phyloP scores from a whole-genome alignment of 805 yeast genomes.

The Schwanniomyces yamadae region DNA sequence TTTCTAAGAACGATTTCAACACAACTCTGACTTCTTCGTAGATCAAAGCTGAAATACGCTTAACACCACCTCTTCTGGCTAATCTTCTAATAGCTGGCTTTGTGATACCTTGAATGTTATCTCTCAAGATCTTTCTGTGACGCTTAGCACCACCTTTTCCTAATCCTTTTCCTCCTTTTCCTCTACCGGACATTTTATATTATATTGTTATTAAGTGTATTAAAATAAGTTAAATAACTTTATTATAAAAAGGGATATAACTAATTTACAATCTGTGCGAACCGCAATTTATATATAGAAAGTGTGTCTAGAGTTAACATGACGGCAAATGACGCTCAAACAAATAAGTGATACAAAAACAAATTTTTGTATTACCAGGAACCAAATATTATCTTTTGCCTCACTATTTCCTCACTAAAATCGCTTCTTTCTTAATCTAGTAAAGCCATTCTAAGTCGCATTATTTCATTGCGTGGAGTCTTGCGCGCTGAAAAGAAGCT shows the following conservation, averaged over 20 bases:
- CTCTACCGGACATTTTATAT: constrained; percentile 91
- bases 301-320: constrained; percentile 1
- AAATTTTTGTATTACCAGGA: constrained; percentile 8
- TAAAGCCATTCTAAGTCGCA: background rate
- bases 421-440: background rate
- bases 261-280: no score
- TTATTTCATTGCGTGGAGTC: background rate
- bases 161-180: constrained; percentile 99
- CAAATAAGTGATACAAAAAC: constrained; percentile 8
- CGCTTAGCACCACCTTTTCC: constrained; percentile 99
- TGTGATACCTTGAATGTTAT: constrained; percentile 99
- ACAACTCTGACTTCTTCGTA: constrained; percentile 99
- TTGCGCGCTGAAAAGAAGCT: background rate
- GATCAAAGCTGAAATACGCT: constrained; percentile 98
- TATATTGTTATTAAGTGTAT: no score
- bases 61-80: constrained; percentile 99
- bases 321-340: constrained; percentile 1
- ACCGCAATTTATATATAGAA: constrained; percentile 3
- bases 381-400: background rate
- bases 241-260: no score
- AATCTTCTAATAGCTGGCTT: constrained; percentile 99
- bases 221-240: no score
- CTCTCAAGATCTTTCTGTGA: constrained; percentile 99
- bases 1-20: constrained; percentile 91
- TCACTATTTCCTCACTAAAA: constrained; percentile 2